Conservation (phyloP, 1,139 yeast genomes). For the Kodamaea sp. region DNA sequence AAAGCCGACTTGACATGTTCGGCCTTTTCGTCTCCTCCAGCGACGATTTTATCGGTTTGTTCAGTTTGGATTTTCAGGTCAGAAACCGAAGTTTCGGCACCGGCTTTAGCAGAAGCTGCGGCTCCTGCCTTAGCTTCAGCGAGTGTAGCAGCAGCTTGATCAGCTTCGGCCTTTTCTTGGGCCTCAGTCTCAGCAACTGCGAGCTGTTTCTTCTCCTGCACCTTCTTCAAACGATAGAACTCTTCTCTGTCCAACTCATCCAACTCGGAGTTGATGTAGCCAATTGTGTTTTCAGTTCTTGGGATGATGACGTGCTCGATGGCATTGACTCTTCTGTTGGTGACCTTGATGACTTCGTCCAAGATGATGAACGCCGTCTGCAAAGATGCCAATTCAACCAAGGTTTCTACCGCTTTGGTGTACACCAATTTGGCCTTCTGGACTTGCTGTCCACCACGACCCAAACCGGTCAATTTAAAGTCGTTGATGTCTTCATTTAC, state of each 20-base stretch:
- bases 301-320: conserved; percentile 98
- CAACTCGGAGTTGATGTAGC: conserved; percentile 89
- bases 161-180: conserved; percentile 33
- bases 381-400: conserved; percentile 91
- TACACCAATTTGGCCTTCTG: conserved; percentile 92
- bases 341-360: conserved; percentile 96
- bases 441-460: conserved; percentile 98
- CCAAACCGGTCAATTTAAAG: conserved; percentile 93
- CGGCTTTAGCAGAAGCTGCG: conserved; percentile 16
- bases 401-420: conserved; percentile 92
- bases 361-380: conserved; percentile 94
- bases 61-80: conserved; percentile 15
- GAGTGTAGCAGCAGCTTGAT: conserved; percentile 3
- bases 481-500: conserved; percentile 86
- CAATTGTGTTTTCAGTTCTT: conserved; percentile 93
- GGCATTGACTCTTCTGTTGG: conserved; percentile 97
- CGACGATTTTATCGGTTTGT: neutral
- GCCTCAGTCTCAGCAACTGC: conserved; percentile 67
- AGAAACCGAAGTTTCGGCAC: conserved; percentile 17
- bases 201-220: conserved; percentile 92
- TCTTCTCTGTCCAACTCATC: conserved; percentile 99
- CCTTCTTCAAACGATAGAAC: conserved; percentile 93
- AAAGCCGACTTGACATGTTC: conserved; percentile 8
- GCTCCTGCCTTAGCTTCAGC: conserved; percentile 17
- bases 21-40: neutral